Base-by-base conservation (phyloP, 2,329 filamentous ascomycete genomes). In the Phaeophleospora eucalypticola region DNA sequence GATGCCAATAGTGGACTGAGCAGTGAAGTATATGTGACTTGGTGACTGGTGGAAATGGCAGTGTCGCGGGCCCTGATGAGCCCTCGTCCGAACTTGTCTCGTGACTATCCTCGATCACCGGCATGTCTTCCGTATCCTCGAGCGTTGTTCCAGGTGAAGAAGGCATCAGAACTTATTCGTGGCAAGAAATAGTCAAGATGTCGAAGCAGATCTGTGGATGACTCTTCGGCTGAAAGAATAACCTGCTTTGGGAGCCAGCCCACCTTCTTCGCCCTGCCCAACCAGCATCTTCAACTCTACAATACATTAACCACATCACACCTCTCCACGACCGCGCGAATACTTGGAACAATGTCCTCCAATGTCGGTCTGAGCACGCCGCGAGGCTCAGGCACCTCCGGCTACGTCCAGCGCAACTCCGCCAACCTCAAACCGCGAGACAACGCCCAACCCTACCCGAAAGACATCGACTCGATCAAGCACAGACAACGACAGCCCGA, bases 281-380 rank as follows among this genome's bases (percentile, higher is more conserved):
- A n/a, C n/a, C n/a, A n/a, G n/a, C n/a, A n/a, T n/a, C n/a, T n/a
- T n/a, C 14, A 36, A 6, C 16, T 8, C 34, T 36, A 7, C 7
- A 36, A 6, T 8, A n/a, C 12, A 16, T 36, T 36, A 7, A 16
- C 7, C 34, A 36, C 7, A 36, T 8, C 34, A n/a, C 14, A 6
- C 7, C 16, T 18, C 36, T 10, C 19, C 36, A 37, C n/a, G 10
- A 40, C 15, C 17, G 15, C 45, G 9, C 36, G n/a, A n/a, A n/a
- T n/a, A n/a, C n/a, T n/a, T n/a, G n/a, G n/a, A n/a, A n/a, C n/a
- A n/a, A 97, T 97, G 93, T 93, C 90, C 51, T 89, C 93, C 57
- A 98, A 98, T 73, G 93, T 98, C 64, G 94, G 93, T 48, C 88
- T 98, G 61, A 83, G 86, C 47, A 98, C 93, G 3, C 93, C 93